A percentile compares a stretch with the other conserved stretches of the same genome.
Evolutionary conservation across 2,329 filamentous ascomycete species (phyloP).

Genomic region (Apiospora saccharicola): DNA sequence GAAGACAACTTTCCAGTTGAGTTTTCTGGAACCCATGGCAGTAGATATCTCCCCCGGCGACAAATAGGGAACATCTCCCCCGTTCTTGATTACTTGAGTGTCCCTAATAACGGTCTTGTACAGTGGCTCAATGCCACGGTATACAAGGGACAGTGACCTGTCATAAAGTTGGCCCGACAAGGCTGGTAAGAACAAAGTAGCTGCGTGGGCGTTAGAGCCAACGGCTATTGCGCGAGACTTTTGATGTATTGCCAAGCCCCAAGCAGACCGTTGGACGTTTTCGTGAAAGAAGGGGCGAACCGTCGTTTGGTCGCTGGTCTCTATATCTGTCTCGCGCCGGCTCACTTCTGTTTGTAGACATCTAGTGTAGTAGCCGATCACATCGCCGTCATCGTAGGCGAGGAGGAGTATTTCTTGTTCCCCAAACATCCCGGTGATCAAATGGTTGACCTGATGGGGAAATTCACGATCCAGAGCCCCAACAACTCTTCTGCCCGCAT

Average conservation of each 20-base stretch:
- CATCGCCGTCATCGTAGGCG: conserved; percentile 78
- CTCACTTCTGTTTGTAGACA: conserved; percentile 47
- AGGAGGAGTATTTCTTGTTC: conserved; percentile 72
- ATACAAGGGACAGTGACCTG: conserved; percentile 14
- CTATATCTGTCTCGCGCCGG: conserved; percentile 29
- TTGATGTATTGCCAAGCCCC: conserved; percentile 86
- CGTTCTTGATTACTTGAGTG: conserved; percentile 15
- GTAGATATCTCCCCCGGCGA: conserved; percentile 40
- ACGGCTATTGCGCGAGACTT: conserved; percentile 86
- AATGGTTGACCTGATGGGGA: conserved; percentile 72
- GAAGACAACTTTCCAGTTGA: conserved; percentile 60
- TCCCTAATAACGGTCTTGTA: conserved; percentile 14
- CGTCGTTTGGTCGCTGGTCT: neutral
- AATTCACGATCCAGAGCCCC: conserved; percentile 61
- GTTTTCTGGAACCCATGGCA: conserved; percentile 48
- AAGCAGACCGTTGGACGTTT: conserved; percentile 81
- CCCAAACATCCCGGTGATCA: conserved; percentile 74
- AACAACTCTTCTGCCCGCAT: conserved; percentile 47
- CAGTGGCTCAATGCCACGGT: conserved; percentile 24
- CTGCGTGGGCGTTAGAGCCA: conserved; percentile 71
- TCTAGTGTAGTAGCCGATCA: conserved; percentile 73
- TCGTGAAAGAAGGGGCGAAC: conserved; percentile 70
- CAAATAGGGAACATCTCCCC: conserved; percentile 28
- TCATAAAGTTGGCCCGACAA: neutral
- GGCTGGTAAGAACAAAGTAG: conserved; percentile 45